A percentile compares a stretch with the other conserved stretches of the same genome.
Evolutionary conservation across 2,329 filamentous ascomycete genomes (phyloP).

Genomic region (Tolypocladium pustulatum): DNA sequence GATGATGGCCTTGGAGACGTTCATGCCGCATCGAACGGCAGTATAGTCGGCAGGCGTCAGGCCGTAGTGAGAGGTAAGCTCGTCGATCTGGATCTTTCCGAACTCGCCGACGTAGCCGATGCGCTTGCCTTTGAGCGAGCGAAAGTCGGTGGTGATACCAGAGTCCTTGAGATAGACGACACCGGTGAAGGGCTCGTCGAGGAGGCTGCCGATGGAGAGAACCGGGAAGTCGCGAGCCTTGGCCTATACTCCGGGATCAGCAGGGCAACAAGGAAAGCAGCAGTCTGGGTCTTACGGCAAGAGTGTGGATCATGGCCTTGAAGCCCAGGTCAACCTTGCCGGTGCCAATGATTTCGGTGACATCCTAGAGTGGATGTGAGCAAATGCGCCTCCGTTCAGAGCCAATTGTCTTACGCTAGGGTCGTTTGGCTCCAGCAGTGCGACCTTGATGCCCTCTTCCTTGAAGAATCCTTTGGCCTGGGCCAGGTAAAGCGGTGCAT

Average conservation of each 20-base stretch:
- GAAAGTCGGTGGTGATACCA: slow-evolving; percentile 67
- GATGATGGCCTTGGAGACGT: slow-evolving; percentile 68
- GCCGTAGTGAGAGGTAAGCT: slow-evolving; percentile 67
- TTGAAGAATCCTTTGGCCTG: slow-evolving; percentile 67
- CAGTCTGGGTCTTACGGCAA: slow-evolving; percentile 41
- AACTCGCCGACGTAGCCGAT: slow-evolving; percentile 77
- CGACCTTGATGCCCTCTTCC: slow-evolving; percentile 68
- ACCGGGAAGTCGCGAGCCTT: slow-evolving; percentile 68
- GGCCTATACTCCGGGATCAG: slow-evolving; percentile 32
- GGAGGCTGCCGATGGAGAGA: slow-evolving; percentile 60
- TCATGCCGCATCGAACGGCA: slow-evolving; percentile 71
- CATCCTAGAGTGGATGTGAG: slow-evolving; percentile 40
- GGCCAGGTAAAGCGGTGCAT: slow-evolving; percentile 66
- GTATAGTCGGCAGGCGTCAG: slow-evolving; percentile 66
- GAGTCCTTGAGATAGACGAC: slow-evolving; percentile 66
- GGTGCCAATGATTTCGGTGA: slow-evolving; percentile 70
- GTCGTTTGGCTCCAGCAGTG: slow-evolving; percentile 68
- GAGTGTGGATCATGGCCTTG: slow-evolving; percentile 77
- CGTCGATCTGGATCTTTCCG: slow-evolving; percentile 76
- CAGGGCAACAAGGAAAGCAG: background rate
- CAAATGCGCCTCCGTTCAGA: background rate
- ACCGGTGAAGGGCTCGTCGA: slow-evolving; percentile 72
- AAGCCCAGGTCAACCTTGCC: slow-evolving; percentile 70
- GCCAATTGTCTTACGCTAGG: slow-evolving; percentile 46
- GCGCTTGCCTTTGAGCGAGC: slow-evolving; percentile 62